phyloP scores from a whole-genome alignment of 116 monocot genomes.

The Iris pallida region DNA sequence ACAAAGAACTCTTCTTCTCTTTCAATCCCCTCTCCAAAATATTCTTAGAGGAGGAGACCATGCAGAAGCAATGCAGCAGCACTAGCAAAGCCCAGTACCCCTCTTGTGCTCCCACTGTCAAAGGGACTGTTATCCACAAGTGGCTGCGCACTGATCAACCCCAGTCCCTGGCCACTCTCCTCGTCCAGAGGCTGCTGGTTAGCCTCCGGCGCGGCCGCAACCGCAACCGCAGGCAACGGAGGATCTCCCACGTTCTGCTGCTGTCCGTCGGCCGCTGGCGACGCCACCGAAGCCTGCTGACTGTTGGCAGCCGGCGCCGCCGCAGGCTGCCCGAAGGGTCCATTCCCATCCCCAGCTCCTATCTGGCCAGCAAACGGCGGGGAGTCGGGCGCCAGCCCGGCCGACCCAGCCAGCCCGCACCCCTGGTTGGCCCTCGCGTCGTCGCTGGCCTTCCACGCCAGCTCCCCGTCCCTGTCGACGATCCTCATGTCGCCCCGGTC shows the following conservation, averaged over 20 bases:
- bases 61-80: not conserved
- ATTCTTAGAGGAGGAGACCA: not conserved
- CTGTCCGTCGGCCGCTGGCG: too few relatives aligned
- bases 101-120: not conserved
- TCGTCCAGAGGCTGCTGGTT: not conserved
- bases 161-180: not conserved
- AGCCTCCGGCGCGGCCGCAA: not conserved
- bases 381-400: slow-evolving; percentile 20
- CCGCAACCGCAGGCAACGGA: not conserved
- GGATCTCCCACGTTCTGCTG: not conserved
- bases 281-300: not conserved
- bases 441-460: slow-evolving; percentile 40
- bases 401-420: slow-evolving; percentile 30
- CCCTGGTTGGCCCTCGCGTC: slow-evolving; percentile 23
- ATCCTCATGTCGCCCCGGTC: slow-evolving; percentile 34
- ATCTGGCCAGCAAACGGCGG: slow-evolving; percentile 27
- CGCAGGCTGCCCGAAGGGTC: slow-evolving; percentile 14
- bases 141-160: not conserved
- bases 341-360: not conserved
- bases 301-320: not conserved
- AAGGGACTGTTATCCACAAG: slow-evolving; percentile 5
- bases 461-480: slow-evolving; percentile 24
- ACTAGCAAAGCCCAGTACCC: not conserved
- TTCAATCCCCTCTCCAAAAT: too few relatives aligned
- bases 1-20: too few relatives aligned